Base-by-base conservation (phyloP, 2,329 filamentous ascomycete species). In the Colletotrichum orchidophilum region DNA sequence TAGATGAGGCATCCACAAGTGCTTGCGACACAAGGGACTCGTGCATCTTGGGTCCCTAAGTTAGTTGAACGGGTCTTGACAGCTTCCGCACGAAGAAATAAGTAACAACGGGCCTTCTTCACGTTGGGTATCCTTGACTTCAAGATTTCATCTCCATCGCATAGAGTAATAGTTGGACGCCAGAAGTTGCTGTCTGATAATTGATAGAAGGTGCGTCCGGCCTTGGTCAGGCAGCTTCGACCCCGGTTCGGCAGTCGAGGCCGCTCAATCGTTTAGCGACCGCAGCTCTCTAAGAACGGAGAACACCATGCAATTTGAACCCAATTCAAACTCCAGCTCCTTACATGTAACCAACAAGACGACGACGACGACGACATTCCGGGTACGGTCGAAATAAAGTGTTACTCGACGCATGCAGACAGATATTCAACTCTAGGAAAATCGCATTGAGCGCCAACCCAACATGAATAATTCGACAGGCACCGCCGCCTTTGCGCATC, bases 401-500 rank as follows among this genome's bases (percentile, higher is more conserved):
- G 12, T 49, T 26, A 46, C 18, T n/a, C 39, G n/a, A 46, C 39
- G 39, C 39, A 5, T 31, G 39, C 18, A 31, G 5, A 26, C n/a
- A n/a, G n/a, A n/a, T n/a, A n/a, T n/a, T n/a, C n/a, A 52, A 13
- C 3, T 52, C 21, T 27, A 13, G 6, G 21, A 52, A 5, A 52
- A 24, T 52, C 21, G 7, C 13, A 52, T 4, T 6, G 24, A 24
- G 11, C n/a, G 11, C 12, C 49, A 26, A 26, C 4, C 11, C 59
- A 13, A n/a, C 7, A 52, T 57, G 63, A 15, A 39, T 12, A 42
- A 39, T 5, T 21, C 21, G 13, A 21, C 21, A 8, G 27, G 46
- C 31, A n/a, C n/a, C 26, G 52, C 52, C 26, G 18, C 9, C 15
- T 62, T 26, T 18, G 15, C 33, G 24, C 87, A 90, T 73, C 87